Evolutionary conservation across 495 filamentous ascomycete genomes (phyloP).

Genomic region (Hypoxylon fragiforme): DNA sequence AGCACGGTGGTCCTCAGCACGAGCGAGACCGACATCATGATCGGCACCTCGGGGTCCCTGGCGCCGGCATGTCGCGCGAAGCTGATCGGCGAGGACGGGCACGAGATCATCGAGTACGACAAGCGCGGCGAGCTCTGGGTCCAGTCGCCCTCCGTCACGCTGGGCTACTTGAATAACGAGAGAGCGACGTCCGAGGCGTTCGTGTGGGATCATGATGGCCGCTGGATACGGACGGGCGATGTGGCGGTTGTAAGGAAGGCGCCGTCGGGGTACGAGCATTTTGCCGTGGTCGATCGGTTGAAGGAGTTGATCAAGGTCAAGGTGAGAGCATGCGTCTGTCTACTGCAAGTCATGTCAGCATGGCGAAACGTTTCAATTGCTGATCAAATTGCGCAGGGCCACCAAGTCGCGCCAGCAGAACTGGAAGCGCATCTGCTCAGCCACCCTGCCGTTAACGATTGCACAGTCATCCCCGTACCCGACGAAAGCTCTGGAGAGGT

Average conservation of each 20-base stretch:
- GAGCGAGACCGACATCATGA: constrained; percentile 65
- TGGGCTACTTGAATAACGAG: constrained; percentile 86
- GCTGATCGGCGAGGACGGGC: constrained; percentile 71
- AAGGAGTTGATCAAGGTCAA: constrained; percentile 97
- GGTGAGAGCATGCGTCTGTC: constrained; percentile 57
- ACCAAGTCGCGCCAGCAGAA: constrained; percentile 91
- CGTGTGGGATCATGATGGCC: constrained; percentile 65
- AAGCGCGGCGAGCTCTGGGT: constrained; percentile 80
- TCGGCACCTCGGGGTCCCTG: constrained; percentile 74
- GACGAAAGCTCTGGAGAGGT: constrained; percentile 78
- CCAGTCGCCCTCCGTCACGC: constrained; percentile 72
- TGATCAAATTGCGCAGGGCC: constrained; percentile 62
- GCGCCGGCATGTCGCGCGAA: constrained; percentile 68
- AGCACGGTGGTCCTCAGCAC: constrained; percentile 72
- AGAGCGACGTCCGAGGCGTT: constrained; percentile 82
- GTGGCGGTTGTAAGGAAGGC: constrained; percentile 71
- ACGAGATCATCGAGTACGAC: constrained; percentile 74
- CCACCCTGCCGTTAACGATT: constrained; percentile 79
- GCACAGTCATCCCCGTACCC: constrained; percentile 78
- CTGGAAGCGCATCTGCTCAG: constrained; percentile 86
- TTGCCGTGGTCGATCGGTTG: constrained; percentile 84
- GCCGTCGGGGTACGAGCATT: constrained; percentile 70
- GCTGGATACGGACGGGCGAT: constrained; percentile 87
- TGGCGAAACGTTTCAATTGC: background rate
- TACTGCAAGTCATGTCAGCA: background rate